Evolutionary conservation across 495 filamentous ascomycete species (phyloP).

Genomic region (Lichenothelia convexa): DNA sequence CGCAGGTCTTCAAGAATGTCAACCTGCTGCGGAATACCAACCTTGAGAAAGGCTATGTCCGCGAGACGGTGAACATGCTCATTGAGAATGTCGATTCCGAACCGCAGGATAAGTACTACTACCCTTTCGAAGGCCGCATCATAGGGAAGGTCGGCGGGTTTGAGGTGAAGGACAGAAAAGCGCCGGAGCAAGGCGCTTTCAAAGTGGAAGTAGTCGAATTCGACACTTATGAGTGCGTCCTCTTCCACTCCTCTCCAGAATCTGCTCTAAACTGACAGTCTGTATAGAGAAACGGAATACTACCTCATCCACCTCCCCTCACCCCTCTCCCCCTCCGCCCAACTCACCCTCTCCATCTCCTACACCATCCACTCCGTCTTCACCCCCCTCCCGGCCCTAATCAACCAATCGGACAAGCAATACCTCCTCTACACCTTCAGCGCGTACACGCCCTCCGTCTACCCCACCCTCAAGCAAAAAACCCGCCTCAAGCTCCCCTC

Average conservation of each 20-base stretch:
- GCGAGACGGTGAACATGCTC: conserved; percentile 80
- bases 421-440: conserved; percentile 71
- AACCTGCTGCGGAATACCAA: conserved; percentile 84
- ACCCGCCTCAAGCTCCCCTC: conserved; percentile 84
- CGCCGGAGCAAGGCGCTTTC: conserved; percentile 45
- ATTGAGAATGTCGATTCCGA: conserved; percentile 69
- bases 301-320: conserved; percentile 61
- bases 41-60: conserved; percentile 75
- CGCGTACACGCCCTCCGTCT: conserved; percentile 63
- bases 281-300: conserved; percentile 54
- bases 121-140: conserved; percentile 61
- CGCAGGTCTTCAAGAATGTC: conserved; percentile 75
- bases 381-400: conserved; percentile 58
- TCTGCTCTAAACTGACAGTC: neutral
- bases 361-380: conserved; percentile 61
- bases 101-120: conserved; percentile 72
- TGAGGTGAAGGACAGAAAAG: conserved; percentile 83
- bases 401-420: conserved; percentile 67
- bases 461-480: conserved; percentile 78
- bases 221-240: conserved; percentile 38
- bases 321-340: conserved; percentile 52
- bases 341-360: conserved; percentile 72
- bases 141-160: conserved; percentile 62
- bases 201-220: conserved; percentile 46
- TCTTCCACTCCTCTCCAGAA: neutral